Percentiles rank a stretch among this genome's conserved stretches.
phyloP scores from a whole-genome alignment of 2,329 filamentous ascomycete genomes.

The Fusarium napiforme region DNA sequence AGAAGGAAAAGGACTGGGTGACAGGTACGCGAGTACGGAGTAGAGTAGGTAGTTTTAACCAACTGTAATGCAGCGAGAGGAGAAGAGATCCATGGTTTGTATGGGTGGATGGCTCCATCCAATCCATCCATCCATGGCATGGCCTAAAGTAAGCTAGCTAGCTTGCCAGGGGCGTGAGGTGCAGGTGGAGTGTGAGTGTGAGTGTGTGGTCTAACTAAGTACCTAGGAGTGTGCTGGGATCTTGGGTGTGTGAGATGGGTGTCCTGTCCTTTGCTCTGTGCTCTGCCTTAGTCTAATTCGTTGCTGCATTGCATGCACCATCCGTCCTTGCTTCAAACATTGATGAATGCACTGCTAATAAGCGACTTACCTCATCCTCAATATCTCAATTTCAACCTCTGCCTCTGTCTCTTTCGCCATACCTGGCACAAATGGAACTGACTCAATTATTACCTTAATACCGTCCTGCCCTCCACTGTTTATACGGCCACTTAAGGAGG shows the following conservation, averaged over 20 bases:
- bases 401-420: background rate
- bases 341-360: constrained; percentile 3
- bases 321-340: background rate
- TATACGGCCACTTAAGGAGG: constrained; percentile 8
- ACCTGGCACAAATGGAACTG: constrained; percentile 2
- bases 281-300: background rate
- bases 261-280: background rate
- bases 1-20: constrained; percentile 67
- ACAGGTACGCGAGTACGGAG: constrained; percentile 49
- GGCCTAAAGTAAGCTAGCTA: background rate
- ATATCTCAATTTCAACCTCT: background rate
- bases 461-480: constrained; percentile 16
- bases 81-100: constrained; percentile 28
- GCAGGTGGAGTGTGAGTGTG: background rate
- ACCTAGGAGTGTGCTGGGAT: constrained; percentile 14
- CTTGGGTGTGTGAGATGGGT: constrained; percentile 16
- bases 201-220: background rate
- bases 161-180: constrained; percentile 3
- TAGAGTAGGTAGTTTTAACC: constrained; percentile 55
- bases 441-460: background rate
- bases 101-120: constrained; percentile 20
- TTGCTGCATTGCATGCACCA: constrained; percentile 1
- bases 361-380: constrained; percentile 4
- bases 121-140: constrained; percentile 9
- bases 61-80: constrained; percentile 30